phyloP scores from a whole-genome alignment of 805 yeast species.

The Alloascoidea hylecoeti region DNA sequence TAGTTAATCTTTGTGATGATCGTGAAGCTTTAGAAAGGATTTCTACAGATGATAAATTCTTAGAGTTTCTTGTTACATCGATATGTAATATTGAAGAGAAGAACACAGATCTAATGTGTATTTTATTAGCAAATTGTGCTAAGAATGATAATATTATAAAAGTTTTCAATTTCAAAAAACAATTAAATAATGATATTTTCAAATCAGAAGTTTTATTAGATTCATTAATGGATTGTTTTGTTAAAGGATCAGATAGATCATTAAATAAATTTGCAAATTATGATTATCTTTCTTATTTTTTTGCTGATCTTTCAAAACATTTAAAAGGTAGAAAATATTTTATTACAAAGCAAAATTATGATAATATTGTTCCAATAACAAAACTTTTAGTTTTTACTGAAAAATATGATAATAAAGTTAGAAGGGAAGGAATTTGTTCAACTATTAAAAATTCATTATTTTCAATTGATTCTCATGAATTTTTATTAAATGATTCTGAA shows the following conservation, averaged over 20 bases:
- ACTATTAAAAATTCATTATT: conserved; percentile 84
- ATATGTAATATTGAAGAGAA: conserved; percentile 32
- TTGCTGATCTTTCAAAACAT: conserved; percentile 81
- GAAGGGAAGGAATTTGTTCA: conserved; percentile 89
- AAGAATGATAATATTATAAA: conserved; percentile 52
- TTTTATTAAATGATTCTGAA: conserved; percentile 40
- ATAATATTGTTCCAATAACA: conserved; percentile 65
- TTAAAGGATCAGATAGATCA: conserved; percentile 63
- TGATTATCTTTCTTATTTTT: conserved; percentile 77
- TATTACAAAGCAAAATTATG: conserved; percentile 57
- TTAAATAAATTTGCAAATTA: conserved; percentile 61
- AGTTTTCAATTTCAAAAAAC: conserved; percentile 26
- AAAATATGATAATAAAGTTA: conserved; percentile 56
- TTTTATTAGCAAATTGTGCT: conserved; percentile 75
- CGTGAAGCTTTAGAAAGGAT: conserved; percentile 44
- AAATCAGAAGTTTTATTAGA: conserved; percentile 33
- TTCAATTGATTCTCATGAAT: conserved; percentile 55
- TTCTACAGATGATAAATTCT: conserved; percentile 47
- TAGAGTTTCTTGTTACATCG: conserved; percentile 13
- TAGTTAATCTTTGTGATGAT: conserved; percentile 76
- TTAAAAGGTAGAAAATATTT: conserved; percentile 52
- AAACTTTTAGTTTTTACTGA: conserved; percentile 75
- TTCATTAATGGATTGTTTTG: conserved; percentile 79
- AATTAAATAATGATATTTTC: conserved; percentile 33
- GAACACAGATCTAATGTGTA: conserved; percentile 72